A percentile compares a stretch with the other conserved stretches of the same genome.
Evolutionary conservation across 352 stramenopile genomes (phyloP).

Genomic region (Phytophthora fragariaefolia): DNA sequence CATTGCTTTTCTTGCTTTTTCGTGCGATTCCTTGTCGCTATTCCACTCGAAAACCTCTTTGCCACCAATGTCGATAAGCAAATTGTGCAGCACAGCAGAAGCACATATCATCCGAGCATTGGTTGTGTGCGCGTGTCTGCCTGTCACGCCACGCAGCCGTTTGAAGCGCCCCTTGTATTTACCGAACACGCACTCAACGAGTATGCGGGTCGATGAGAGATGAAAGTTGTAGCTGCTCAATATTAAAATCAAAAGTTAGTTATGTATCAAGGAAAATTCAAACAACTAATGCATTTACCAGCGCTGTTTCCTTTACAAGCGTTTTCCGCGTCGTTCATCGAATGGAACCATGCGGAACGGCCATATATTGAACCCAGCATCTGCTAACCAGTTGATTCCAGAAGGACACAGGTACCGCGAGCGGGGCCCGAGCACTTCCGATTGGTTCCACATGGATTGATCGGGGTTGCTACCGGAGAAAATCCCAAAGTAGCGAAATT

Average conservation of each 20-base stretch:
- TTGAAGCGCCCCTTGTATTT: slow-evolving; percentile 5
- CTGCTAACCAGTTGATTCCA: slow-evolving; percentile 15
- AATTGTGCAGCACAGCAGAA: slow-evolving; percentile 7
- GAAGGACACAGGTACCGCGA: slow-evolving; percentile 6
- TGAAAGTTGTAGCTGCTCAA: slow-evolving; percentile 16
- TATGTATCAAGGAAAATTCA: slow-evolving; percentile 1
- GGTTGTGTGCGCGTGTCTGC: slow-evolving; percentile 2
- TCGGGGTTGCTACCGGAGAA: slow-evolving; percentile 23
- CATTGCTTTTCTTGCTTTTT: slow-evolving; percentile 12
- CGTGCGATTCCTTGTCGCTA: slow-evolving; percentile 1
- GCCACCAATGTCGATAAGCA: slow-evolving; percentile 17
- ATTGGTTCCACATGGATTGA: slow-evolving; percentile 27
- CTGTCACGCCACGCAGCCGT: slow-evolving; percentile 11
- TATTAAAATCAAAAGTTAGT: background rate
- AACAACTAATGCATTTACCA: background rate
- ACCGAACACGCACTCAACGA: slow-evolving; percentile 14
- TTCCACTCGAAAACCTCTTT: slow-evolving; percentile 8
- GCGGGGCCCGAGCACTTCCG: slow-evolving; percentile 1
- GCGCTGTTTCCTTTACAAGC: slow-evolving; percentile 3
- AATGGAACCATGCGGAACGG: slow-evolving; percentile 18
- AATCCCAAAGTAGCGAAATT: slow-evolving; percentile 20
- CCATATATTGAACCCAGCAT: slow-evolving; percentile 17
- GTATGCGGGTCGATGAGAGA: slow-evolving; percentile 5
- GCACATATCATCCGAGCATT: slow-evolving; percentile 21
- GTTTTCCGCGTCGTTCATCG: slow-evolving; percentile 8